phyloP scores from a whole-genome alignment of 352 stramenopile genomes.

The Phytophthora megakarya region DNA sequence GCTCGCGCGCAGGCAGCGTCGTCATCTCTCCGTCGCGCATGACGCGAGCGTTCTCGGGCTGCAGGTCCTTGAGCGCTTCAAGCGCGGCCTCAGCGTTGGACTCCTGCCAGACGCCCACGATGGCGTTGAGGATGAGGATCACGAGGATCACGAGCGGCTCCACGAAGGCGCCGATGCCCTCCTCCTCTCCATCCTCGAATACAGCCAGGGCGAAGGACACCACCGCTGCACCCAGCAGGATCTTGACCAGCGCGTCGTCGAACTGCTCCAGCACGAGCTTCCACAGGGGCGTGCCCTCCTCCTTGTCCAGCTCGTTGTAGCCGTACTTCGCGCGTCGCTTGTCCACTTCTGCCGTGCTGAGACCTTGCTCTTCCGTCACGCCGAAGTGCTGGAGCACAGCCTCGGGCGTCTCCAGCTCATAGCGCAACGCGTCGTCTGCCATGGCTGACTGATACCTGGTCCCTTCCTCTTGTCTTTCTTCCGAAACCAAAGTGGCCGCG shows the following conservation, averaged over 20 bases:
- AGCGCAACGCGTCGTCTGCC: slow-evolving; percentile 41
- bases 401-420: slow-evolving; percentile 69
- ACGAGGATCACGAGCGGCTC: slow-evolving; percentile 97
- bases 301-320: slow-evolving; percentile 91
- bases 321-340: slow-evolving; percentile 64
- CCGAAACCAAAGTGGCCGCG: slow-evolving; percentile 32
- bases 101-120: slow-evolving; percentile 97
- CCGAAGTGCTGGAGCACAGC: slow-evolving; percentile 81
- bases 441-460: slow-evolving; percentile 22
- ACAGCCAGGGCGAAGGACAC: slow-evolving; percentile 94
- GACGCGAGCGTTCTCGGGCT: slow-evolving; percentile 91
- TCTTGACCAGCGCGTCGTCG: slow-evolving; percentile 98
- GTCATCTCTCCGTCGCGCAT: slow-evolving; percentile 86
- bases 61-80: slow-evolving; percentile 95
- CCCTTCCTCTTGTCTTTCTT: slow-evolving; percentile 13
- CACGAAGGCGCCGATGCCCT: slow-evolving; percentile 92
- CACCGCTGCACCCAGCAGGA: slow-evolving; percentile 96
- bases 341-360: slow-evolving; percentile 59
- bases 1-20: slow-evolving; percentile 84
- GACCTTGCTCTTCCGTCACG: slow-evolving; percentile 62
- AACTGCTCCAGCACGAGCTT: slow-evolving; percentile 99
- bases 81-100: slow-evolving; percentile 94
- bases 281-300: slow-evolving; percentile 89
- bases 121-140: slow-evolving; percentile 96
- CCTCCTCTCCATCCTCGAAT: slow-evolving; percentile 88